Base-by-base conservation (phyloP, 2,329 filamentous ascomycete species). In the Neopestalotiopsis sp. region DNA sequence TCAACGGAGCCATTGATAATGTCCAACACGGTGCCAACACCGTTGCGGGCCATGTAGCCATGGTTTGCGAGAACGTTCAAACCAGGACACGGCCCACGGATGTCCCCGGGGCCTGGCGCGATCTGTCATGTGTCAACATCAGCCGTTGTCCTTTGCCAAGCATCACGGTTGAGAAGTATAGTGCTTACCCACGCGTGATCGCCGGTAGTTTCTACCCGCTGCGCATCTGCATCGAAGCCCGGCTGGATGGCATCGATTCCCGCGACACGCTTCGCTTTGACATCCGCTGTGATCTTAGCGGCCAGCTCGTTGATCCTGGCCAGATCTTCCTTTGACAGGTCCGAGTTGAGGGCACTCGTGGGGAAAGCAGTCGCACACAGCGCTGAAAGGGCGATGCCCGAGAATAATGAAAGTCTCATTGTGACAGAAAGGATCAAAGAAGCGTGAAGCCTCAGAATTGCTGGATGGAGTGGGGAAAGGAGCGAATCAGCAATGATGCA, bases 71-170 rank as follows among this genome's bases (percentile, higher is more conserved):
- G 45, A 6, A 64, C 42, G 45, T 69, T 69, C 12, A 69, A 20
- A 57, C 65, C 65, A 40, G 68, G 68, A 13, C 68, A 69, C 5
- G 68, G 58, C n/a, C 57, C 57, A 10, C 57, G 57, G 80, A 80
- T 67, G 77, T 76, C 4, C 76, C 76, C 10, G 72, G 61, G 45
- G 45, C 45, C 45, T 20, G 45, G 45, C 14, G 59, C 17, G 24
- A 59, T 30, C 32, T 40, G 17, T 30, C 38, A 17, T 30, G 9
- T 30, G 9, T 42, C 30, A 40, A 59, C 9, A 38, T 42, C 57
- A 59, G 57, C 57, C 57, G n/a, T 34, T 34, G 30, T 34, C 28
- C 7, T 61, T 61, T 61, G 59, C 45, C 17, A 52, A 52, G 45
- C 45, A 52, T 52, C 28, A 2, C 9, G 59, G 12, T 13, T 34